Base-by-base conservation (phyloP, 352 stramenopile genomes). In the Pythium brassicae region DNA sequence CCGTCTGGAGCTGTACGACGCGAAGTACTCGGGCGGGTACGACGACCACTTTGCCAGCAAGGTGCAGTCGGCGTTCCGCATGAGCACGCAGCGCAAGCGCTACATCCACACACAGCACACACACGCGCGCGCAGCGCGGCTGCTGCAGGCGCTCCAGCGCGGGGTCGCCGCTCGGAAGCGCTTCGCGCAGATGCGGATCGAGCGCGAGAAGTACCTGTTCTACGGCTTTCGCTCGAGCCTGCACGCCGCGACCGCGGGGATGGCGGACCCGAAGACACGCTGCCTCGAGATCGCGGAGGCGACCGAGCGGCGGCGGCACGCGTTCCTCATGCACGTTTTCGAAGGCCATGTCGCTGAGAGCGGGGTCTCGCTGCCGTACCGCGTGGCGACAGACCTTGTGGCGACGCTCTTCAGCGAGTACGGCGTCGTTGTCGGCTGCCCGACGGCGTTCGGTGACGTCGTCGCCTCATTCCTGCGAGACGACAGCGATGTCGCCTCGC, bases 21-120 rank as follows among this genome's bases (percentile, higher is more conserved):
- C 72, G 9, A 89, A 87, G 58, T 67, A 66, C 27, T 88, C 74
- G 1, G 78, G 76, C 8, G 74, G 74, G 1, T 90, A 71, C 47
- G 63, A 84, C 40, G 76, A 88, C 39, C 74, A 78, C 46, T 89
- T 81, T 26, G 82, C 82, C 15, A 87, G 72, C 50, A 89, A 89
- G 59, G 55, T 92, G 0, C 82, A 92, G 58, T 76, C 78, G 4
- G 60, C 70, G 5, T 92, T 69, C 45, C 82, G 79, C 8, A 92
- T 92, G 82, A 86, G 75, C 27, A 70, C 68, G 29, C 69, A 88
- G 23, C 72, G 80, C n/a, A 72, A 70, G 34, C 68, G 70, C 40
- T 92, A 89, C 40, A 46, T 61, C 0, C 58, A 67, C 40, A 74
- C 77, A 42, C 65, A 73, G 17, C 61, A 77, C 27, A 71, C 78